phyloP scores from a whole-genome alignment of 179 eudicot genomes.

The Gypsophila paniculata region DNA sequence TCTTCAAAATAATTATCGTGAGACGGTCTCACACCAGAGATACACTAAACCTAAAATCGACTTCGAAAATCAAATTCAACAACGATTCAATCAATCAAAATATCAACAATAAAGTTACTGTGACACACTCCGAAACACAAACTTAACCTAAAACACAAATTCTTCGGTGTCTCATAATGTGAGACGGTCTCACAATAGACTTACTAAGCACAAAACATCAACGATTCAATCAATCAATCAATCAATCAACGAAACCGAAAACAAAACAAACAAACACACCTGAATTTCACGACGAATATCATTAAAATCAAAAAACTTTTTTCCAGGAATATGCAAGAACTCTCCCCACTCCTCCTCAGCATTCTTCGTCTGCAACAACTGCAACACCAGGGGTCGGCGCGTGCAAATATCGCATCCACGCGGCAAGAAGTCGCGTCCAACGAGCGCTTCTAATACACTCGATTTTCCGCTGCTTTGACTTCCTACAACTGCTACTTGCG shows the following conservation, averaged over 20 bases:
- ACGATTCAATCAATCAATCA: not conserved
- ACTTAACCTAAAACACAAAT: too few species aligned
- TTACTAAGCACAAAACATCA: not conserved
- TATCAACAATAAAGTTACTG: too few species aligned
- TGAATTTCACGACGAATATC: slow-evolving; percentile 77
- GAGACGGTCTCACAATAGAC: too few species aligned
- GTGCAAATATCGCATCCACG: slow-evolving; percentile 41
- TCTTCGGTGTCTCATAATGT: too few species aligned
- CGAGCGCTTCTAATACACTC: slow-evolving; percentile 47
- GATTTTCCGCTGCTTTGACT: slow-evolving; percentile 54
- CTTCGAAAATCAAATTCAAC: too few species aligned
- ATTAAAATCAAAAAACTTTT: slow-evolving; percentile 51
- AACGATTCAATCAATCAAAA: too few species aligned
- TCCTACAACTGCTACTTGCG: slow-evolving; percentile 50
- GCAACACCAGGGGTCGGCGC: slow-evolving; percentile 41
- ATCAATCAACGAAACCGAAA: too few species aligned
- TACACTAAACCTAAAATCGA: too few species aligned
- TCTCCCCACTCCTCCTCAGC: slow-evolving; percentile 81
- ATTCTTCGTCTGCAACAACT: slow-evolving; percentile 47
- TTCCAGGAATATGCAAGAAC: slow-evolving; percentile 75
- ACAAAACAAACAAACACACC: slow-evolving; percentile 37
- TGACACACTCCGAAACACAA: too few species aligned
- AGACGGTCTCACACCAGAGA: too few species aligned
- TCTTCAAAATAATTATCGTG: too few species aligned
- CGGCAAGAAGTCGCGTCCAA: slow-evolving; percentile 49